Conservation (phyloP, 2,329 filamentous ascomycete genomes). For the Herpomyces periplanetae region DNA sequence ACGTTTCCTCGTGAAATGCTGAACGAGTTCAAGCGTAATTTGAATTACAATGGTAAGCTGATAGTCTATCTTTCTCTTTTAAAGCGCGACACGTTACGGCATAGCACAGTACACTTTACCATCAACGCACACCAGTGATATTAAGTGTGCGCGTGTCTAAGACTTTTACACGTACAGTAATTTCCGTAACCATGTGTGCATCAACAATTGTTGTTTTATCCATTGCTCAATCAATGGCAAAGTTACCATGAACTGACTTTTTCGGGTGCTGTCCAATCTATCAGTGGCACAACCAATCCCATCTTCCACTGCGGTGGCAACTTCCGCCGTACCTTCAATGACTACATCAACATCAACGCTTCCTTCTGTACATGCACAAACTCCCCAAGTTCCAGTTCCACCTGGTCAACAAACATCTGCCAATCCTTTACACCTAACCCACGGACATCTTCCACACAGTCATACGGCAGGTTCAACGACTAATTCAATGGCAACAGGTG, state of each 20-base stretch:
- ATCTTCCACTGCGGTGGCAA: slow-evolving; percentile 10
- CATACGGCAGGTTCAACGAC: slow-evolving; percentile 9
- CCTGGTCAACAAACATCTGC: slow-evolving; percentile 38
- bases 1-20: slow-evolving; percentile 58
- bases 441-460: slow-evolving; percentile 12
- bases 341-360: slow-evolving; percentile 5
- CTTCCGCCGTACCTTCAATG: slow-evolving; percentile 4
- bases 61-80: slow-evolving; percentile 7
- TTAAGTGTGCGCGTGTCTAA: not conserved
- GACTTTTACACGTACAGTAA: slow-evolving; percentile 4
- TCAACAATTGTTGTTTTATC: slow-evolving; percentile 7
- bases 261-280: slow-evolving; percentile 18
- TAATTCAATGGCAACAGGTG: slow-evolving; percentile 9
- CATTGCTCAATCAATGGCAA: slow-evolving; percentile 6
- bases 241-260: slow-evolving; percentile 4
- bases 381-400: slow-evolving; percentile 9
- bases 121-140: not conserved
- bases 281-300: slow-evolving; percentile 23
- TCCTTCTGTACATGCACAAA: slow-evolving; percentile 4
- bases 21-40: slow-evolving; percentile 37
- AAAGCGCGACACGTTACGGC: not conserved
- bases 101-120: not conserved
- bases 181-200: slow-evolving; percentile 6
- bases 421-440: slow-evolving; percentile 41
- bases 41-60: slow-evolving; percentile 24